A percentile compares a stretch with the other conserved stretches of the same genome.
Conservation (phyloP, 192 early-diverging fungal genomes). For the Pilobolus umbonatus region DNA sequence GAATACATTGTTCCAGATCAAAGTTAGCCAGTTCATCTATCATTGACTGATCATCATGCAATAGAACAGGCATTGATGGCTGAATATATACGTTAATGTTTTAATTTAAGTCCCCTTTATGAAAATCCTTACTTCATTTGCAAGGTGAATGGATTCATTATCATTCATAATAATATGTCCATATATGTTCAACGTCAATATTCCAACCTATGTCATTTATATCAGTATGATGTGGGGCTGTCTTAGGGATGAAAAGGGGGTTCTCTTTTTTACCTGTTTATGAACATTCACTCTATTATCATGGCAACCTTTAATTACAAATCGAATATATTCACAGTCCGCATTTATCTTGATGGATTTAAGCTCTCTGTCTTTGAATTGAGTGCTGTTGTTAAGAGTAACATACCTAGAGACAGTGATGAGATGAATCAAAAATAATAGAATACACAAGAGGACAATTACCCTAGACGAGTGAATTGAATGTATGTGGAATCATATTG, state of each 20-base stretch:
- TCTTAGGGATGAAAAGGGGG: neutral
- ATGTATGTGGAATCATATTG: constrained; percentile 26
- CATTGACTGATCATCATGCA: no score
- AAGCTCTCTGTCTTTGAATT: constrained; percentile 66
- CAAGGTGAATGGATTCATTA: no score
- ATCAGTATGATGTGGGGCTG: no score
- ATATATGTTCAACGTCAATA: constrained; percentile 14
- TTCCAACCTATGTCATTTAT: constrained; percentile 9
- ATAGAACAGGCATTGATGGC: no score
- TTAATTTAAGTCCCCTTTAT: no score
- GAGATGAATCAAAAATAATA: neutral
- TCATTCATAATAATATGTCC: neutral
- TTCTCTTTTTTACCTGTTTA: constrained; percentile 54
- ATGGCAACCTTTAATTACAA: constrained; percentile 65
- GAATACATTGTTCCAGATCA: constrained; percentile 22
- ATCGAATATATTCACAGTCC: constrained; percentile 60
- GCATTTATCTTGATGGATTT: constrained; percentile 70
- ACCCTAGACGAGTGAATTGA: constrained; percentile 38
- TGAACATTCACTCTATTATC: constrained; percentile 69
- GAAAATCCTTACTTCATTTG: no score
- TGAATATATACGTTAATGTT: no score
- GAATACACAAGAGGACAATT: constrained; percentile 1
- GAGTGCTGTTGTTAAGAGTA: constrained; percentile 57
- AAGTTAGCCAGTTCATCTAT: no score
- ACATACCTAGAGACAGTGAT: constrained; percentile 47